A percentile compares a stretch with the other conserved stretches of the same genome.
Evolutionary conservation across 1,284 basidiomycete genomes (phyloP).

Genomic region (Psilocybe mexicana): DNA sequence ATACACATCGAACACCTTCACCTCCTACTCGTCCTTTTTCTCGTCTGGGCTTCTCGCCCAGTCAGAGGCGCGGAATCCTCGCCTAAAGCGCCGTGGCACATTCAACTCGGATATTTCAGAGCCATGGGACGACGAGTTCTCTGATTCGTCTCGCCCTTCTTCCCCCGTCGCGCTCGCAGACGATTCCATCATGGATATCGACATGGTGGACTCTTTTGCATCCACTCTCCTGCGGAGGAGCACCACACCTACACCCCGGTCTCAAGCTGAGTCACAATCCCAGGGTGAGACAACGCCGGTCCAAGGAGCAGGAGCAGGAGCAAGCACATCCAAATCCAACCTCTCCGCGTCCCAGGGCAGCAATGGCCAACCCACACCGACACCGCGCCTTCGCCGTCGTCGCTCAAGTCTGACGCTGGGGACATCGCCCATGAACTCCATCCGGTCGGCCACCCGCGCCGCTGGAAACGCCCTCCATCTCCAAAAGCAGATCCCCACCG

Average conservation of each 20-base stretch:
- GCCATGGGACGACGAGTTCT: conserved; percentile 12
- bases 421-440: conserved; percentile 45
- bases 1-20: conserved; percentile 6
- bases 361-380: background rate
- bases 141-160: conserved; percentile 26
- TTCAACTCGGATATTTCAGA: conserved; percentile 19
- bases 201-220: conserved; percentile 9
- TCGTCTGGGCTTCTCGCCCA: conserved; percentile 60
- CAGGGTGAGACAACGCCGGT: conserved; percentile 10
- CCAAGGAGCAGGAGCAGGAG: background rate
- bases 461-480: conserved; percentile 48
- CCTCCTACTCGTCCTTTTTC: conserved; percentile 56
- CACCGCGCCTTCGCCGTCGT: conserved; percentile 45
- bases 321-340: background rate
- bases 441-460: conserved; percentile 51
- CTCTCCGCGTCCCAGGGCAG: background rate
- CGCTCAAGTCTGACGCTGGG: conserved; percentile 54
- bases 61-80: conserved; percentile 28
- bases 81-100: conserved; percentile 14
- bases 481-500: conserved; percentile 34
- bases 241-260: conserved; percentile 35
- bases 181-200: conserved; percentile 30
- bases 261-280: conserved; percentile 2
- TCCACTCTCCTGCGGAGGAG: conserved; percentile 20
- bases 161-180: conserved; percentile 36